These are phyloP conservation scores for Triticum urartu DNA, from an alignment of 176 grass and related monocot genomes.

Conservation along the genomic window DNA sequence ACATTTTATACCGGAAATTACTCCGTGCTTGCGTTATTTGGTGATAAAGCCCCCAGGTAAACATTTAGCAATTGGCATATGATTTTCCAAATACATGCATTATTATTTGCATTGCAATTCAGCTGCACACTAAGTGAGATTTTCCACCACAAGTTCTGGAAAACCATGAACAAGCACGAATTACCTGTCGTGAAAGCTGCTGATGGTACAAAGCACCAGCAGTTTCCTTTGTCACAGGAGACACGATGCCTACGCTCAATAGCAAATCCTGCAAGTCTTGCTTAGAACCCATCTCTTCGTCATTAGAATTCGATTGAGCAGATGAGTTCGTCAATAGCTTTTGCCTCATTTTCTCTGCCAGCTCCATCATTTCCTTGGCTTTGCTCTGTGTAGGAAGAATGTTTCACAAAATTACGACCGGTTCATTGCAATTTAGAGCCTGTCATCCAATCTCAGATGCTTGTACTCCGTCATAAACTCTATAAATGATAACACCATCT, in stretches of 20 bases:
- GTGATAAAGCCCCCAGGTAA: background rate
- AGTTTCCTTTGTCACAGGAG: conserved; percentile 96
- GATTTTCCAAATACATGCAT: background rate
- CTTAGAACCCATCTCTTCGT: conserved; percentile 95
- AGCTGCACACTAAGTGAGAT: background rate
- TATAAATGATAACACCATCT: background rate
- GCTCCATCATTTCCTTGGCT: conserved; percentile 99
- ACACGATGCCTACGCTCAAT: conserved; percentile 84
- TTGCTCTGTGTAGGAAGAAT: conserved; percentile 61
- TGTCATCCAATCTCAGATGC: background rate
- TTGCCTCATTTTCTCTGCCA: conserved; percentile 92
- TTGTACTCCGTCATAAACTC: background rate
- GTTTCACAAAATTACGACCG: background rate
- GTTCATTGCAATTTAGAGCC: background rate
- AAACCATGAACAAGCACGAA: background rate
- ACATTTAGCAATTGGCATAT: background rate
- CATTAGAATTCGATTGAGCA: conserved; percentile 60
- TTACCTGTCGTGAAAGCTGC: conserved; percentile 87
- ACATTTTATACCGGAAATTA: background rate
- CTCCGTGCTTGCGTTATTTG: background rate
- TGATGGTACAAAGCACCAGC: conserved; percentile 98
- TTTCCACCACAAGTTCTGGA: background rate
- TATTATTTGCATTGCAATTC: background rate
- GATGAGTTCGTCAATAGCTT: conserved; percentile 72
- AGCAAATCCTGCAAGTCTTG: conserved; percentile 99